A percentile compares a stretch with the other conserved stretches of the same genome.
Conservation (phyloP, 306 rosid genomes). For the Cicer arietinum region DNA sequence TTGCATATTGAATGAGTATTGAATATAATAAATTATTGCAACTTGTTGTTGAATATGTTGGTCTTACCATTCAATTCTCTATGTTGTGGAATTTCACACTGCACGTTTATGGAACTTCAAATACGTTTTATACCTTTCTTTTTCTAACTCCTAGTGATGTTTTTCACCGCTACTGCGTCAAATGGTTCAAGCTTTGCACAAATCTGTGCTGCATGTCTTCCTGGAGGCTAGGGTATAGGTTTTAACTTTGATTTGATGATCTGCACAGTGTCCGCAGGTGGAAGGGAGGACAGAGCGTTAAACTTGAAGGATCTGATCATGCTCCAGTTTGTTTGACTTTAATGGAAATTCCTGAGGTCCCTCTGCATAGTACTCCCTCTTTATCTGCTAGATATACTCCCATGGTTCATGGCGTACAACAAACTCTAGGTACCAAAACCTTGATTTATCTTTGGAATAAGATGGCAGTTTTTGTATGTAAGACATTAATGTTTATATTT, state of each 20-base stretch:
- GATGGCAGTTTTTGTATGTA: conserved; percentile 23
- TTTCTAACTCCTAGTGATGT: conserved; percentile 18
- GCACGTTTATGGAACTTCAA: conserved; percentile 15
- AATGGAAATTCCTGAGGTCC: conserved; percentile 63
- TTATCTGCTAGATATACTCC: conserved; percentile 88
- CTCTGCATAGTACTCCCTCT: conserved; percentile 76
- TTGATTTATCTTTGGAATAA: conserved; percentile 31
- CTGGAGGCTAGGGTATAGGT: conserved; percentile 11
- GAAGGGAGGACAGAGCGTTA: conserved; percentile 78
- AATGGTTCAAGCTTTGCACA: conserved; percentile 26
- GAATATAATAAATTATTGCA: background rate
- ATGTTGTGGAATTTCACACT: conserved; percentile 23
- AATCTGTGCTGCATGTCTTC: conserved; percentile 39
- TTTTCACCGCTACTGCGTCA: conserved; percentile 22
- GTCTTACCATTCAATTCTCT: conserved; percentile 13
- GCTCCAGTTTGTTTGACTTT: conserved; percentile 82
- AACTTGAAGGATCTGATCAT: conserved; percentile 96
- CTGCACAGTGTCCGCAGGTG: conserved; percentile 58
- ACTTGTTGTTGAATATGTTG: conserved; percentile 9
- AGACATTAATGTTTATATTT: conserved; percentile 24
- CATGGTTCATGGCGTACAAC: conserved; percentile 81
- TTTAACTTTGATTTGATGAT: conserved; percentile 39
- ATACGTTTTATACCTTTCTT: conserved; percentile 5
- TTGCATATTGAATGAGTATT: background rate
- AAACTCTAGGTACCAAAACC: conserved; percentile 71